phyloP scores from a whole-genome alignment of 1,284 basidiomycete genomes.

The Taiwanofungus camphoratus region DNA sequence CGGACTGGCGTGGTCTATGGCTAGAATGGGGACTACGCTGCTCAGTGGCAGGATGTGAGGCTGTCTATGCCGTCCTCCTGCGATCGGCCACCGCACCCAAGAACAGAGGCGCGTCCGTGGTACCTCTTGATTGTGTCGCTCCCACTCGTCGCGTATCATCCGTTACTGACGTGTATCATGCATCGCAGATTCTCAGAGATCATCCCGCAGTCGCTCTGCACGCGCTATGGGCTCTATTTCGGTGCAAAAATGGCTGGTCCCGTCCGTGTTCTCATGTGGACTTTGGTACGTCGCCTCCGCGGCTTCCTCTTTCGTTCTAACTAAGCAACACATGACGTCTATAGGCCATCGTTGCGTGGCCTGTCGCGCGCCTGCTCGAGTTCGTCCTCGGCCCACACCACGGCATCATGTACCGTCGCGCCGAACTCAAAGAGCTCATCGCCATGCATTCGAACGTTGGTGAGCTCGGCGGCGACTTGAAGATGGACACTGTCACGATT shows the following conservation, averaged over 20 bases:
- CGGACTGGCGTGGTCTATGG: no score
- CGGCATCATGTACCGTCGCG: slow-evolving; percentile 52
- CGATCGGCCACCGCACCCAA: no score
- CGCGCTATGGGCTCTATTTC: slow-evolving; percentile 86
- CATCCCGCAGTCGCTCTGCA: slow-evolving; percentile 88
- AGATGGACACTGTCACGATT: slow-evolving; percentile 69
- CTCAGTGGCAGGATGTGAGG: no score
- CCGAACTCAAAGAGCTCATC: slow-evolving; percentile 68
- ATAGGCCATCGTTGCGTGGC: slow-evolving; percentile 77
- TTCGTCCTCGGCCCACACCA: slow-evolving; percentile 57
- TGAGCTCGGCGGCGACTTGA: slow-evolving; percentile 60
- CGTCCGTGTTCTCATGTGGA: slow-evolving; percentile 65
- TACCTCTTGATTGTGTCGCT: no score
- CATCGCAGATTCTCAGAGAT: slow-evolving; percentile 76
- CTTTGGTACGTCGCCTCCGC: slow-evolving; percentile 45
- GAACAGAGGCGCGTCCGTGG: no score
- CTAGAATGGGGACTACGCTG: no score
- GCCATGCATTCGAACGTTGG: slow-evolving; percentile 59
- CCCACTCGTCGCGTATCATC: no score
- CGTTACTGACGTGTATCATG: no score
- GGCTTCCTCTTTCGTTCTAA: not conserved
- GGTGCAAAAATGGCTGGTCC: slow-evolving; percentile 87
- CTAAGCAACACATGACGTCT: not conserved
- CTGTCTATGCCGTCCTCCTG: no score
- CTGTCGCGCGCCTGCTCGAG: slow-evolving; percentile 68